These are phyloP conservation scores for Saturnispora quitensis DNA, from an alignment of 805 yeast genomes.

Conservation along the genomic window DNA sequence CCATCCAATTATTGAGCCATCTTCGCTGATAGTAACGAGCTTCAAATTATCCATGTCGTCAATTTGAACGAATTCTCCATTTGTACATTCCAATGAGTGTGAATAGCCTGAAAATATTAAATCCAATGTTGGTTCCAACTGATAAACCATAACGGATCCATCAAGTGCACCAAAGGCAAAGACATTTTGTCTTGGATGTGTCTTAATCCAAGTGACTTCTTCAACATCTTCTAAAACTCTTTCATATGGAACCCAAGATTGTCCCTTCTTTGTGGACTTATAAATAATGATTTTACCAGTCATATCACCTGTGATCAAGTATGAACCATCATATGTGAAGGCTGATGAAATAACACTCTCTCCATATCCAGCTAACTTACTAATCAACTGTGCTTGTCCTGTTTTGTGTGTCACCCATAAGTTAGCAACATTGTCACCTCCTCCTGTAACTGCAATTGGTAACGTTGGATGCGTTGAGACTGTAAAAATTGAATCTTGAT, in stretches of 20 bases:
- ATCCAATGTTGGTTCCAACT: slow-evolving; percentile 54
- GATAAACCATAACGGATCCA: slow-evolving; percentile 93
- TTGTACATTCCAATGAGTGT: slow-evolving; percentile 74
- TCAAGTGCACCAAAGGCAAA: slow-evolving; percentile 90
- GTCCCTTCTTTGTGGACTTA: slow-evolving; percentile 65
- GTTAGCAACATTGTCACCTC: slow-evolving; percentile 85
- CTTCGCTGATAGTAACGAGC: slow-evolving; percentile 72
- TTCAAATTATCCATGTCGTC: slow-evolving; percentile 50
- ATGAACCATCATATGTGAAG: slow-evolving; percentile 76
- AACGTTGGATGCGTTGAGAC: slow-evolving; percentile 76
- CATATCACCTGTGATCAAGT: slow-evolving; percentile 88
- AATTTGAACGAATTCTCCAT: slow-evolving; percentile 62
- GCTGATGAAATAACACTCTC: slow-evolving; percentile 84
- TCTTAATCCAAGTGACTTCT: slow-evolving; percentile 75
- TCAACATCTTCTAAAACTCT: slow-evolving; percentile 66
- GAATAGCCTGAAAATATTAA: slow-evolving; percentile 72
- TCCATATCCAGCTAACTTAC: slow-evolving; percentile 68
- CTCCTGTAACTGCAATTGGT: slow-evolving; percentile 87
- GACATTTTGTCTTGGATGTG: slow-evolving; percentile 66
- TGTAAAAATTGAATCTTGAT: slow-evolving; percentile 77
- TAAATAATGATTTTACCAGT: slow-evolving; percentile 73
- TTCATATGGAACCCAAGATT: slow-evolving; percentile 55
- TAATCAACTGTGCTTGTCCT: slow-evolving; percentile 66
- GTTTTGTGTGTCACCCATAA: slow-evolving; percentile 87
- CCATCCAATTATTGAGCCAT: slow-evolving; percentile 83